Conservation (phyloP, 371 early-diverging fungal genomes). For the Rhizopus sp. region DNA sequence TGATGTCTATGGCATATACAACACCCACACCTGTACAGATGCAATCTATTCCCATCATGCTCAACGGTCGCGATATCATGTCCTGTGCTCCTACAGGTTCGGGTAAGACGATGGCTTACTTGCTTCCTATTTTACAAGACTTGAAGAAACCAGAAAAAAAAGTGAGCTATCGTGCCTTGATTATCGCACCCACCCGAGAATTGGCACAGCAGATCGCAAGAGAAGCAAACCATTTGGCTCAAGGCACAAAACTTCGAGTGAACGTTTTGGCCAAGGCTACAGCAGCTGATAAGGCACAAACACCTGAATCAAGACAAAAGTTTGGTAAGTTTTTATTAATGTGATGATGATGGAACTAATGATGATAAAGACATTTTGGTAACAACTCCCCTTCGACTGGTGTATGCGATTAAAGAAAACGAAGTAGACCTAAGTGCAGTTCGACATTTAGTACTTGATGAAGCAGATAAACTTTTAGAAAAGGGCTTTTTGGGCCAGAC, state of each 20-base stretch:
- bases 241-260: constrained; percentile 74
- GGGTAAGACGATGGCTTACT: constrained; percentile 98
- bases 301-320: constrained; percentile 69
- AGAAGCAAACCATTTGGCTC: constrained; percentile 69
- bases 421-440: constrained; percentile 77
- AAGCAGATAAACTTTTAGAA: constrained; percentile 93
- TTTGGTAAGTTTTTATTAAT: constrained; percentile 50
- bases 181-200: constrained; percentile 98
- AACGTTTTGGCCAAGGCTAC: constrained; percentile 81
- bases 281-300: constrained; percentile 64
- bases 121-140: constrained; percentile 90
- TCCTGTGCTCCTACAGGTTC: constrained; percentile 96
- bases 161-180: constrained; percentile 81
- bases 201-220: constrained; percentile 93
- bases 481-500: constrained; percentile 90
- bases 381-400: constrained; percentile 89
- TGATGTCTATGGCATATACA: constrained; percentile 63
- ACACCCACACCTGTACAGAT: constrained; percentile 97
- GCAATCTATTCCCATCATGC: constrained; percentile 86
- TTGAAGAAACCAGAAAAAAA: constrained; percentile 70
- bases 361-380: constrained; percentile 75
- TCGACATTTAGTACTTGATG: constrained; percentile 83
- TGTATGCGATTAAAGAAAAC: constrained; percentile 82
- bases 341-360: not conserved
- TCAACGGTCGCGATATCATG: constrained; percentile 84